Base-by-base conservation (phyloP, 495 filamentous ascomycete species). In the Aspergillus conjunctus region DNA sequence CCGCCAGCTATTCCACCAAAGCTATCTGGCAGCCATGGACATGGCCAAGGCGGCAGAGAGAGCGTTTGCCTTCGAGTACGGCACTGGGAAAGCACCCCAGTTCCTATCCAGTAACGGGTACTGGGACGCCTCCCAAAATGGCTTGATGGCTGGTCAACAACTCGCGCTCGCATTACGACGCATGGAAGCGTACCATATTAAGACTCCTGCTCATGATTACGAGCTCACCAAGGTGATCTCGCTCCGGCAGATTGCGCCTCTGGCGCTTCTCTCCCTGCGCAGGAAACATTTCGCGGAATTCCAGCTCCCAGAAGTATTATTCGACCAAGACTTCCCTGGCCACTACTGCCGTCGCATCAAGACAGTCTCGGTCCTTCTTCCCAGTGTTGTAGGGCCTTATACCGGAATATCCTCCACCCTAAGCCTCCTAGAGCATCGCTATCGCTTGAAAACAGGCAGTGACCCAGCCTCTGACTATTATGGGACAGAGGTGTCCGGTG, bases 291-390 rank as follows among this genome's bases (percentile, higher is more conserved):
- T 4, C 10, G 34, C 48, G 7, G 37, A 56, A 31, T 71, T 71
- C 49, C 44, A 50, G 52, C 10, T 78, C 3, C 68, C 72, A 6
- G 76, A 77, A 61, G 31, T 70, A 2, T 56, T 76, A 0, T 77
- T 75, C 51, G 77, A 80, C 55, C 51, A 77, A 21, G 77, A 80
- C 64, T 76, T 72, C 51, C 77, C 77, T 9, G 76, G 77, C 15
- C 77, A 80, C 63, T 79, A 73, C 67, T 54, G 43, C n/a, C 75
- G 77, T 0, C 65, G 71, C 8, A 74, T 77, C 62, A 58, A 5
- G 5, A 8, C 43, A 7, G n/a, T 45, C 17, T 7, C 8, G 5
- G 43, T 45, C 7, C 17, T 5, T 9, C 7, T 45, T 15, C 43
- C 43, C 43, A 8, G 43, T 17, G n/a, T 45, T 15, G 12, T 17